Evolutionary conservation across 164 flowering plant species (phyloP).

Genomic region (Vitis vinifera): DNA sequence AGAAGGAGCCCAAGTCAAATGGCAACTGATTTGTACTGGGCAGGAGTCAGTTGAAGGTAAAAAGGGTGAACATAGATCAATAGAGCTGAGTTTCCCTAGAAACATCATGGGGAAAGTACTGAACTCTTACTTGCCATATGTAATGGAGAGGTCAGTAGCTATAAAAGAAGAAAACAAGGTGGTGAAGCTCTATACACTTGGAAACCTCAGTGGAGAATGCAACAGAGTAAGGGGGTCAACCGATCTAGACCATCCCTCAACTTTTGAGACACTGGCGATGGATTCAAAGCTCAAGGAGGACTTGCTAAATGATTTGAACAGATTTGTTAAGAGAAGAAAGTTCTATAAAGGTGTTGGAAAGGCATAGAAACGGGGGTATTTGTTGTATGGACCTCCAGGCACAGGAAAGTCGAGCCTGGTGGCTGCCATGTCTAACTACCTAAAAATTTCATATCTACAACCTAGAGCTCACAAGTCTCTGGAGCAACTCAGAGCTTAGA

Average conservation of each 20-base stretch:
- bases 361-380: too few species aligned
- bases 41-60: neutral
- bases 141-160: slow-evolving; percentile 7
- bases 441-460: too few species aligned
- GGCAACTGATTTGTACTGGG: slow-evolving; percentile 8
- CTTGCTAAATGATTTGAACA: too few species aligned
- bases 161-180: slow-evolving; percentile 10
- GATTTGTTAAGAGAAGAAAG: too few species aligned
- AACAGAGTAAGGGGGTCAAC: slow-evolving; percentile 1
- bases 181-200: slow-evolving; percentile 10
- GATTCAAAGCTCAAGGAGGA: slow-evolving; percentile 20
- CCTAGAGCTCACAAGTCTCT: neutral
- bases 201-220: neutral
- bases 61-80: neutral
- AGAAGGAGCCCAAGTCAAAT: slow-evolving; percentile 6
- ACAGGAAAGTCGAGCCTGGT: slow-evolving; percentile 35
- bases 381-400: slow-evolving; percentile 9
- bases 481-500: slow-evolving; percentile 8
- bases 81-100: slow-evolving; percentile 10
- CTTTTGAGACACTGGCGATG: slow-evolving; percentile 36
- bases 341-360: too few species aligned
- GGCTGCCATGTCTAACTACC: slow-evolving; percentile 19
- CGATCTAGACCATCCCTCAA: slow-evolving; percentile 27
- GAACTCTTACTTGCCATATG: slow-evolving; percentile 8
- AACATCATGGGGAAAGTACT: slow-evolving; percentile 11